phyloP scores from a whole-genome alignment of 2,329 filamentous ascomycete species.

The Geoglossum cookeanum region DNA sequence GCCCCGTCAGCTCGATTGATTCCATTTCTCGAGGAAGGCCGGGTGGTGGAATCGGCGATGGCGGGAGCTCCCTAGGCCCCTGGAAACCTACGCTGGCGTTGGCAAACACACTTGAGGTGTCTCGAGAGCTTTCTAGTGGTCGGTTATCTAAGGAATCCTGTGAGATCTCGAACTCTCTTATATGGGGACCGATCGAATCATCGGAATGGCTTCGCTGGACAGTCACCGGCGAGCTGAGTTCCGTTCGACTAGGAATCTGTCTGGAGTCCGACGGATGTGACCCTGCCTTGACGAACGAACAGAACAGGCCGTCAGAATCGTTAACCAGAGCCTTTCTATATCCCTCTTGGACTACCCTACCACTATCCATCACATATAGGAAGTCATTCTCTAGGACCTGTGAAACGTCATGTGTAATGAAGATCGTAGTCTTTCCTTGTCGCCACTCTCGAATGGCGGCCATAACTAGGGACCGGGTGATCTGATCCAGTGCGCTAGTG shows the following conservation, averaged over 20 bases:
- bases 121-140: neutral
- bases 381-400: slow-evolving; percentile 58
- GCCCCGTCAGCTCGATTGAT: neutral
- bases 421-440: slow-evolving; percentile 63
- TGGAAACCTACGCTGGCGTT: neutral
- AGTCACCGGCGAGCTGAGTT: neutral
- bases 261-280: neutral
- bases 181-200: neutral
- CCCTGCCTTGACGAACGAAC: slow-evolving; percentile 11
- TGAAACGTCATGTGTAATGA: slow-evolving; percentile 78
- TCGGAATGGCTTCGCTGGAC: neutral
- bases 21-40: neutral
- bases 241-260: neutral
- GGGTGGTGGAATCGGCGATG: neutral
- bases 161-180: neutral
- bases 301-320: slow-evolving; percentile 27
- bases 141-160: slow-evolving; percentile 6
- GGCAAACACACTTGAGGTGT: neutral
- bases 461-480: slow-evolving; percentile 48
- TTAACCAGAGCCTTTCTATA: slow-evolving; percentile 35
- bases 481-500: slow-evolving; percentile 69
- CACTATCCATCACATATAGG: slow-evolving; percentile 59
- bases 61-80: neutral
- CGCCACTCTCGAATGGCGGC: slow-evolving; percentile 62
- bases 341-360: slow-evolving; percentile 49